A percentile compares a stretch with the other conserved stretches of the same genome.
Evolutionary conservation across 371 early-diverging fungal genomes (phyloP).

Genomic region (Cokeromyces recurvatus): DNA sequence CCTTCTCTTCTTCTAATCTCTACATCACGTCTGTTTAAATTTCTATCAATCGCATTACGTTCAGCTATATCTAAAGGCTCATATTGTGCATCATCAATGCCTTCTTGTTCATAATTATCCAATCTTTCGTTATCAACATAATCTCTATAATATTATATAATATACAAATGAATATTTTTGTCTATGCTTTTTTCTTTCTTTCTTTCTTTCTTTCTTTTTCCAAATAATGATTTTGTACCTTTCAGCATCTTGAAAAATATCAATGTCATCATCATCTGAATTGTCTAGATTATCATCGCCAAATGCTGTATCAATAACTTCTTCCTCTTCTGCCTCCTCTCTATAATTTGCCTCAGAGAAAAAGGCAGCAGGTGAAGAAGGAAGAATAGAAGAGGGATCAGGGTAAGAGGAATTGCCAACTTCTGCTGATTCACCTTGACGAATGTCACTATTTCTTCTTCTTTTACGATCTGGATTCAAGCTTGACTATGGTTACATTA

Average conservation of each 20-base stretch:
- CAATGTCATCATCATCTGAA: constrained; percentile 76
- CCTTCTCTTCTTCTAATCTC: constrained; percentile 68
- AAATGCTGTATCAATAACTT: constrained; percentile 26
- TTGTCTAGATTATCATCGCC: constrained; percentile 21
- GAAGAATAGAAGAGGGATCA: constrained; percentile 33
- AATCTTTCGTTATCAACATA: constrained; percentile 68
- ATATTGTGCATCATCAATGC: constrained; percentile 76
- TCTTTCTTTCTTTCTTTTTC: too few species aligned
- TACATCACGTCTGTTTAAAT: constrained; percentile 78
- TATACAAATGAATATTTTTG: not conserved
- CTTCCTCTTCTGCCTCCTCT: constrained; percentile 32
- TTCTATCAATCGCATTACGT: constrained; percentile 74
- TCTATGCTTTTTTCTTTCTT: not conserved
- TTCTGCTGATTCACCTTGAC: constrained; percentile 6
- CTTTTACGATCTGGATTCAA: constrained; percentile 35
- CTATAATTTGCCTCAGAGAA: constrained; percentile 42
- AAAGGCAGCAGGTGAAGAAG: constrained; percentile 42
- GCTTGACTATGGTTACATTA: constrained; percentile 1
- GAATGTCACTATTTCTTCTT: constrained; percentile 41
- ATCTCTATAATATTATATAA: constrained; percentile 45
- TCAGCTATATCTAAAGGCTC: constrained; percentile 65
- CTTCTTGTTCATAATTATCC: constrained; percentile 77
- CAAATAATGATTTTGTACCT: too few species aligned
- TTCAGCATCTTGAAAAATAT: constrained; percentile 83
- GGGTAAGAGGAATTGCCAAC: constrained; percentile 24